Evolutionary conservation across 768 basidiomycete species (phyloP).

Genomic region (Mycena chlorophos): DNA sequence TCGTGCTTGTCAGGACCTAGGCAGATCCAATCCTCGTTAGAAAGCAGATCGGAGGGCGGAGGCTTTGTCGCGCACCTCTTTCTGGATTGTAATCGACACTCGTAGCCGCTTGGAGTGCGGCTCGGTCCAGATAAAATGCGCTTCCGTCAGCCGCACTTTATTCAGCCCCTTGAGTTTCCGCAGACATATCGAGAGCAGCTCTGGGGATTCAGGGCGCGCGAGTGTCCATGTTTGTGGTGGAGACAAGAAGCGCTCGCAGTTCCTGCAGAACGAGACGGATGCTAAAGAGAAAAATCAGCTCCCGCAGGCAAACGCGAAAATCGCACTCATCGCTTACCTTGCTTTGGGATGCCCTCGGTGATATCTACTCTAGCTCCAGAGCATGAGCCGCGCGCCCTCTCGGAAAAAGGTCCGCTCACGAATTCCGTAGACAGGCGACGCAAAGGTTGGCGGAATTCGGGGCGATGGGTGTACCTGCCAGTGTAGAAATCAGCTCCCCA

Average conservation of each 20-base stretch:
- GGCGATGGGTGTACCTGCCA: slow-evolving; percentile 75
- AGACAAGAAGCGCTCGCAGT: slow-evolving; percentile 93
- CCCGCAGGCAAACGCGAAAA: not conserved
- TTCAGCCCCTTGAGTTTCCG: slow-evolving; percentile 92
- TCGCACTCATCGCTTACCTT: slow-evolving; percentile 55
- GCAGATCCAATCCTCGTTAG: not conserved
- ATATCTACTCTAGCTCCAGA: slow-evolving; percentile 77
- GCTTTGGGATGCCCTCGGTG: slow-evolving; percentile 96
- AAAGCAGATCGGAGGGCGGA: not conserved
- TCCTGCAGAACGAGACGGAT: slow-evolving; percentile 88
- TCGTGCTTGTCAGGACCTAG: slow-evolving; percentile 90
- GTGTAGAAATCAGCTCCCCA: slow-evolving; percentile 5
- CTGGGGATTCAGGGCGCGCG: slow-evolving; percentile 87
- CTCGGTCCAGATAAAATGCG: slow-evolving; percentile 99
- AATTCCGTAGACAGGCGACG: slow-evolving; percentile 84
- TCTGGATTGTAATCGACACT: slow-evolving; percentile 95
- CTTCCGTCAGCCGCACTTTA: slow-evolving; percentile 96
- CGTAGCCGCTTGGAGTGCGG: slow-evolving; percentile 93
- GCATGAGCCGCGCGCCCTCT: not conserved
- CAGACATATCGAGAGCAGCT: slow-evolving; percentile 90
- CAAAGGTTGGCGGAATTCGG: slow-evolving; percentile 94
- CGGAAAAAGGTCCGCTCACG: slow-evolving; percentile 43
- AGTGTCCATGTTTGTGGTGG: slow-evolving; percentile 87
- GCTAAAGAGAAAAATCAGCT: slow-evolving; percentile 46
- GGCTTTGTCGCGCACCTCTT: slow-evolving; percentile 65